Conservation (phyloP, 2,329 filamentous ascomycete genomes). For the Geoglossum cookeanum region DNA sequence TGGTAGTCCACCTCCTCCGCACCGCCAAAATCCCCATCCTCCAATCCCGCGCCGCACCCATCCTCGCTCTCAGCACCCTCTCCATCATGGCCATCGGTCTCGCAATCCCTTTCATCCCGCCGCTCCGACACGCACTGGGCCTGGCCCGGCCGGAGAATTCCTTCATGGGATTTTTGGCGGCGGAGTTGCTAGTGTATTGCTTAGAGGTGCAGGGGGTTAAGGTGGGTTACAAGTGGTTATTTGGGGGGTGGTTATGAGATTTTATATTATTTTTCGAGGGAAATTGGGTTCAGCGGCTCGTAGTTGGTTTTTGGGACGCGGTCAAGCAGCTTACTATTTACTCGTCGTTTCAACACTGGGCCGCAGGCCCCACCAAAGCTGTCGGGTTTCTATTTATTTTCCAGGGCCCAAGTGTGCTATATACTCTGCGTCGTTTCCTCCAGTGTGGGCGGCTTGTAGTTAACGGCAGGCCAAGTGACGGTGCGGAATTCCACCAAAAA, state of each 20-base stretch:
- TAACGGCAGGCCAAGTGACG: no score
- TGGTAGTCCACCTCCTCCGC: constrained; percentile 1
- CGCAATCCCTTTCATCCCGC: constrained; percentile 2
- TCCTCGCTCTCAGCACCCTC: neutral
- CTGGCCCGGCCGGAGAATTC: neutral
- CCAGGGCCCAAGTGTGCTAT: no score
- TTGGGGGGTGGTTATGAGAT: neutral
- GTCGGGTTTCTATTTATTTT: no score
- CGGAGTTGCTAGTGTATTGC: constrained; percentile 1
- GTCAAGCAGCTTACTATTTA: no score
- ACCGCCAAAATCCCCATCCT: constrained; percentile 1
- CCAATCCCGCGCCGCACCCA: neutral
- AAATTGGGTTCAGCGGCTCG: no score
- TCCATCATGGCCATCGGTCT: neutral
- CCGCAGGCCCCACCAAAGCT: no score
- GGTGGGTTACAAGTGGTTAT: neutral
- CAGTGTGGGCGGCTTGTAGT: no score
- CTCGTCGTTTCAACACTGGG: no score
- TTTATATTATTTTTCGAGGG: neutral
- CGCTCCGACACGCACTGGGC: neutral
- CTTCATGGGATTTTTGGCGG: neutral
- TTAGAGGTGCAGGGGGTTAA: constrained; percentile 1
- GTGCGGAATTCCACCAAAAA: no score
- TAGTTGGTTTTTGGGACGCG: no score
- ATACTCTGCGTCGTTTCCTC: no score